A percentile compares a stretch with the other conserved stretches of the same genome.
These are phyloP conservation scores for Microthlaspi erraticum DNA, from an alignment of 345 rosid species.

Conservation along the genomic window DNA sequence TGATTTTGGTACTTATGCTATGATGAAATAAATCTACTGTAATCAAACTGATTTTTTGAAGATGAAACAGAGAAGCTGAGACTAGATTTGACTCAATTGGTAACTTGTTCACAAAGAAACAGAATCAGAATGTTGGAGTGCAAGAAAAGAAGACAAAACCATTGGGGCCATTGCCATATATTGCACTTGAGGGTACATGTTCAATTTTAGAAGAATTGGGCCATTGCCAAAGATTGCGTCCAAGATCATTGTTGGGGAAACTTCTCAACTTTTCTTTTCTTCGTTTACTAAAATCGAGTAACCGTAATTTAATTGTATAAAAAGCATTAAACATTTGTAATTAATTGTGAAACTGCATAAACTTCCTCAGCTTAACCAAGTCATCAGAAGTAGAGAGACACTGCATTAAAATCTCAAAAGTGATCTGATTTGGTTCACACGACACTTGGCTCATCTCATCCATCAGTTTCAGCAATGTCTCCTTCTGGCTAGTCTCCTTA, in stretches of 20 bases:
- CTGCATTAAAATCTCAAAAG: conserved; percentile 72
- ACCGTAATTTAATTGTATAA: too few relatives aligned
- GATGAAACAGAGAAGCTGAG: neutral
- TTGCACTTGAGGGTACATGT: too few relatives aligned
- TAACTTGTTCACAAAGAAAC: conserved; percentile 3
- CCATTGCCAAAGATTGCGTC: too few relatives aligned
- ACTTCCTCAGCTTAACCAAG: conserved; percentile 53
- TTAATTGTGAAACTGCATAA: conserved; percentile 34
- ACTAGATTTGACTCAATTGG: neutral
- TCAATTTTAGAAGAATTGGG: too few relatives aligned
- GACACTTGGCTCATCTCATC: conserved; percentile 64
- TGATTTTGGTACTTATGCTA: neutral
- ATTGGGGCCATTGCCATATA: too few relatives aligned
- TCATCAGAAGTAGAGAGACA: conserved; percentile 71
- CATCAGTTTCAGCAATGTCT: conserved; percentile 61
- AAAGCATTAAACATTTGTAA: too few relatives aligned
- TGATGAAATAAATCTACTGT: neutral
- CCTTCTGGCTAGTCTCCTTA: conserved; percentile 51
- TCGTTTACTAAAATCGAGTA: too few relatives aligned
- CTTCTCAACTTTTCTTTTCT: too few relatives aligned
- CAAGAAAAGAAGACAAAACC: too few relatives aligned
- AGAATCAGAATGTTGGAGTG: neutral
- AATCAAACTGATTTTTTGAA: neutral
- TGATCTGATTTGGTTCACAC: conserved; percentile 73
- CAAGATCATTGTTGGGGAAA: too few relatives aligned